phyloP scores from a whole-genome alignment of 2,329 filamentous ascomycete species.

The Aspergillus flavus region DNA sequence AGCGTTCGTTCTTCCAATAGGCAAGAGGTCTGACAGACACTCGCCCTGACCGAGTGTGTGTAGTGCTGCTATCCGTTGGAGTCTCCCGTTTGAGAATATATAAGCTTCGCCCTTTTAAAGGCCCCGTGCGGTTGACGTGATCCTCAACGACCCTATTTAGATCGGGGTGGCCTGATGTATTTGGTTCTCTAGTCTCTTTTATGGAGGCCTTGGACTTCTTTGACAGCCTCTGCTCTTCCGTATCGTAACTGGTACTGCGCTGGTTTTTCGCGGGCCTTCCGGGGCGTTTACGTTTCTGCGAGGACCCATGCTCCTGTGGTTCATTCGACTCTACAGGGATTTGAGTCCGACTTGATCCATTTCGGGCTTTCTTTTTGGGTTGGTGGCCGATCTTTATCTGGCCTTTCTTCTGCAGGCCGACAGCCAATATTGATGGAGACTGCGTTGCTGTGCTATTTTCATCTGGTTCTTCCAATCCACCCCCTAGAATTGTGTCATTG shows the following conservation, averaged over 20 bases:
- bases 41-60: slow-evolving; percentile 75
- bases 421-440: slow-evolving; percentile 14
- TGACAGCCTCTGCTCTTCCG: slow-evolving; percentile 28
- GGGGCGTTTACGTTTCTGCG: slow-evolving; percentile 32
- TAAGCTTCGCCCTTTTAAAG: slow-evolving; percentile 51
- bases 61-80: slow-evolving; percentile 56
- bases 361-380: slow-evolving; percentile 18
- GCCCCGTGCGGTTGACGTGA: slow-evolving; percentile 46
- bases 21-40: slow-evolving; percentile 76
- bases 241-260: slow-evolving; percentile 21
- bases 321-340: slow-evolving; percentile 18
- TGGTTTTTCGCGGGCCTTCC: slow-evolving; percentile 37
- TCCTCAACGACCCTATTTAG: slow-evolving; percentile 47
- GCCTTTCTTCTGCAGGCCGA: slow-evolving; percentile 18
- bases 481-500: slow-evolving; percentile 26
- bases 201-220: slow-evolving; percentile 37
- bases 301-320: slow-evolving; percentile 19
- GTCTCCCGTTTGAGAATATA: slow-evolving; percentile 55
- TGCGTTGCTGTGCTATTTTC: slow-evolving; percentile 24
- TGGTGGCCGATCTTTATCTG: slow-evolving; percentile 21
- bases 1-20: slow-evolving; percentile 83
- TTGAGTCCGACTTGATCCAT: slow-evolving; percentile 11
- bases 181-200: slow-evolving; percentile 25
- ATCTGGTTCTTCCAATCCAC: slow-evolving; percentile 19
- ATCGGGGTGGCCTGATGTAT: slow-evolving; percentile 37